These are phyloP conservation scores for Keithomyces neogunnii DNA, from an alignment of 2,329 filamentous ascomycete genomes.

Conservation along the genomic window DNA sequence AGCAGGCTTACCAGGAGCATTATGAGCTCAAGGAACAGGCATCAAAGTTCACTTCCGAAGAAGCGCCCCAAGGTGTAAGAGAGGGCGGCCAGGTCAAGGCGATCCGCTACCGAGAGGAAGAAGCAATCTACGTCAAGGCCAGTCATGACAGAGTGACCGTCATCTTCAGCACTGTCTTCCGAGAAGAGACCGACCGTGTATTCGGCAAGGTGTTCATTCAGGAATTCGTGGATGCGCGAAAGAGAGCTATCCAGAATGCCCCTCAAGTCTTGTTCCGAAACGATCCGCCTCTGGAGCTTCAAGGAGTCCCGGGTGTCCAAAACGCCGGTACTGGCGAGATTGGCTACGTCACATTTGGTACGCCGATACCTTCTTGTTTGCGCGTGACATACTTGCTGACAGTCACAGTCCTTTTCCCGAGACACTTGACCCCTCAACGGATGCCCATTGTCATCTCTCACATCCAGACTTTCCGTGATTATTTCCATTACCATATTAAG, in stretches of 20 bases:
- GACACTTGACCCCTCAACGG: conserved; percentile 83
- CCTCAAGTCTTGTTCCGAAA: conserved; percentile 95
- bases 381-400: conserved; percentile 11
- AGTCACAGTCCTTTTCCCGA: conserved; percentile 75
- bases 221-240: conserved; percentile 94
- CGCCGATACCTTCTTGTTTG: conserved; percentile 13
- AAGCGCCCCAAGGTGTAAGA: conserved; percentile 79
- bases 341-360: conserved; percentile 97
- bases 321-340: conserved; percentile 73
- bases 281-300: conserved; percentile 85
- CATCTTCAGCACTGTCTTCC: conserved; percentile 97
- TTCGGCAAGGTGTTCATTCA: conserved; percentile 98
- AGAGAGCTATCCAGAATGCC: conserved; percentile 94
- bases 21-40: conserved; percentile 79
- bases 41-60: conserved; percentile 85
- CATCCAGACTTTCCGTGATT: conserved; percentile 99
- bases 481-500: conserved; percentile 99
- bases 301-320: conserved; percentile 75
- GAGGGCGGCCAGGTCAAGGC: conserved; percentile 92
- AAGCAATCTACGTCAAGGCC: conserved; percentile 97
- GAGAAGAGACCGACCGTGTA: conserved; percentile 93
- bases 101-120: conserved; percentile 97
- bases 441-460: conserved; percentile 96
- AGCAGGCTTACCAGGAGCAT: conserved; percentile 92
- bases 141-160: conserved; percentile 96